Evolutionary conservation across 352 stramenopile genomes (phyloP), one percentile per base, ranked within the genome.

Genomic region (Phytopythium aichiense): DNA sequence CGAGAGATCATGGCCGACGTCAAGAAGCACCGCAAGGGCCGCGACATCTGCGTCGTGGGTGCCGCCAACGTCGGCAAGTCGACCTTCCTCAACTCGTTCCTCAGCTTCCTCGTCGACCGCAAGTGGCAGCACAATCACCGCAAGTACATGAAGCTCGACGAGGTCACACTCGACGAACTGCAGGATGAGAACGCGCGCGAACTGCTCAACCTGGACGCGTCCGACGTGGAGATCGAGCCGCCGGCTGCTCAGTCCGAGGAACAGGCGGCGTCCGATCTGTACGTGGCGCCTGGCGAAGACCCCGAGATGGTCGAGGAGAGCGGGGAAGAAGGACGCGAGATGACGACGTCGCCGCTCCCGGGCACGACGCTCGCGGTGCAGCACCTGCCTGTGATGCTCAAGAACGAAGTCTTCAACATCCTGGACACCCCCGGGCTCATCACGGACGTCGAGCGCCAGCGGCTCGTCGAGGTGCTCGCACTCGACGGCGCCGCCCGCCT

Each of bases 61-160:
- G 88, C 91, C 8, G 92, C 91, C 20, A 98, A 98, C 66, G 92
- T 96, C 9, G 92, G 92, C 63, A 98, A 98, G 70, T 94, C 79
- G 56, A 96, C 89, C 50, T 97, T 98, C 63, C 73, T 98, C 28
- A 98, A 98, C 73, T 86, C 88, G 49, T 84, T 97, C 56, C 77
- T 98, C 66, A 80, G 88, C 54, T 83, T 81, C 46, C 56, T 94
- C n/a, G 71, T 85, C 37, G 79, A 90, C 40, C 81, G 81, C 65
- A 92, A 92, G 71, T 92, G 83, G 83, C 77, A 91, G 62, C 83
- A 92, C 66, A 92, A 92, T 71, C 83, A 92, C 60, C 81, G 83
- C 73, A 91, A 91, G 69, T 92, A 91, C 75, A 91, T 90, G 77
- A 91, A 91, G 59, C 77, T 88, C 52, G 52, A 68, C 0, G 74